Evolutionary conservation across 2,329 filamentous ascomycete genomes (phyloP).

Genomic region (Mollisiaceae sp.): DNA sequence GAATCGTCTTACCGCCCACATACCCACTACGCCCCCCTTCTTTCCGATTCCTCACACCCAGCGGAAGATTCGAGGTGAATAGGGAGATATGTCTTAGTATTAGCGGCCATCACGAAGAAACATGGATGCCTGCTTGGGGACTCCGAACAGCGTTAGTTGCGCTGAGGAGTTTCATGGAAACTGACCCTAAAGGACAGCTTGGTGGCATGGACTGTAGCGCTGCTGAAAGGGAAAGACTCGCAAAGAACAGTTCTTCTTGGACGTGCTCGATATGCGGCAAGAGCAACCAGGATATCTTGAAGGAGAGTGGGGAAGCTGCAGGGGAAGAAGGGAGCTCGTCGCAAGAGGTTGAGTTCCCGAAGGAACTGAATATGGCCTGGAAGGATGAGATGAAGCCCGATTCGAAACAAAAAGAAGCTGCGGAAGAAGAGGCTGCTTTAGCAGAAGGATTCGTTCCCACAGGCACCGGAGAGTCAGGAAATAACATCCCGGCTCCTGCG

Average conservation of each 20-base stretch:
- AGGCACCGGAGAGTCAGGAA: slow-evolving; percentile 48
- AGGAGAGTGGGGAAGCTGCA: slow-evolving; percentile 67
- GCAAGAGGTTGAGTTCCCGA: slow-evolving; percentile 52
- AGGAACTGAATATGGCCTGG: slow-evolving; percentile 67
- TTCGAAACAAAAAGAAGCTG: slow-evolving; percentile 44
- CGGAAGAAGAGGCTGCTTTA: slow-evolving; percentile 46
- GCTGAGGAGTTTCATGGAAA: slow-evolving; percentile 91
- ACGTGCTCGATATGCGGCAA: slow-evolving; percentile 73
- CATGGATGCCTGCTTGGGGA: slow-evolving; percentile 98
- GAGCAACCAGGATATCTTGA: slow-evolving; percentile 75
- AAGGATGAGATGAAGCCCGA: slow-evolving; percentile 65
- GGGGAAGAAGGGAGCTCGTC: slow-evolving; percentile 46
- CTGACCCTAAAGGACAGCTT: slow-evolving; percentile 83
- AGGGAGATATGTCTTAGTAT: slow-evolving; percentile 96
- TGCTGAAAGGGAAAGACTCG: slow-evolving; percentile 70
- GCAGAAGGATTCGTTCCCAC: slow-evolving; percentile 65
- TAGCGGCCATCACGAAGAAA: slow-evolving; percentile 94
- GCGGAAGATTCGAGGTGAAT: slow-evolving; percentile 93
- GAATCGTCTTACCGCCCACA: slow-evolving; percentile 85
- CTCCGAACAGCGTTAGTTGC: slow-evolving; percentile 84
- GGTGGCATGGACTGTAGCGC: slow-evolving; percentile 83
- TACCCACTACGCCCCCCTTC: slow-evolving; percentile 92
- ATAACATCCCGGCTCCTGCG: slow-evolving; percentile 26
- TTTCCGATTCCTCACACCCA: slow-evolving; percentile 95
- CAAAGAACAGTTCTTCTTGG: slow-evolving; percentile 68